phyloP scores from a whole-genome alignment of 2,329 filamentous ascomycete genomes.

The Microdochium bolleyi region DNA sequence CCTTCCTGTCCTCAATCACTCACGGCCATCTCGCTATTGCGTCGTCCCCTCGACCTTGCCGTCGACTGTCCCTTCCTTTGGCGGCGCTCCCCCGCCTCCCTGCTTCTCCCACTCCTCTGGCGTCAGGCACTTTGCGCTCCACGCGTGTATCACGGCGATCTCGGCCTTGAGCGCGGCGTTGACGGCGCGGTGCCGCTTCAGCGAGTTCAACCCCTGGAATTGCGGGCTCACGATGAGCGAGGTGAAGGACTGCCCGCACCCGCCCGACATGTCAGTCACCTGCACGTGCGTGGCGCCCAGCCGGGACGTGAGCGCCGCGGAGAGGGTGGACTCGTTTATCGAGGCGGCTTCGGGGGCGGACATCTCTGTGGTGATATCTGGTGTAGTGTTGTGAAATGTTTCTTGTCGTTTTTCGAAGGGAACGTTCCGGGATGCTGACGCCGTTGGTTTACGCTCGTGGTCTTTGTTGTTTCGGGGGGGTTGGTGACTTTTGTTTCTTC shows the following conservation, averaged over 20 bases:
- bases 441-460: too few relatives aligned
- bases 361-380: constrained; percentile 9
- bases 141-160: constrained; percentile 87
- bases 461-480: too few relatives aligned
- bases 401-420: too few relatives aligned
- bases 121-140: constrained; percentile 91
- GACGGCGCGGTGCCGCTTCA: constrained; percentile 80
- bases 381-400: too few relatives aligned
- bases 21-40: constrained; percentile 11
- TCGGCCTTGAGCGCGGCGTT: constrained; percentile 78
- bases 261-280: constrained; percentile 82
- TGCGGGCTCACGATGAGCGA: constrained; percentile 54
- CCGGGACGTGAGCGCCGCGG: constrained; percentile 58
- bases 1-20: not conserved
- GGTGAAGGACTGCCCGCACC: constrained; percentile 55
- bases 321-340: constrained; percentile 68
- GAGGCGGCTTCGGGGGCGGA: constrained; percentile 42
- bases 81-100: constrained; percentile 15
- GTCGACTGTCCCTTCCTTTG: constrained; percentile 33
- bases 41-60: constrained; percentile 32
- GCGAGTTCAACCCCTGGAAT: constrained; percentile 64
- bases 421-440: too few relatives aligned
- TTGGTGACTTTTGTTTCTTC: too few relatives aligned
- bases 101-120: constrained; percentile 80
- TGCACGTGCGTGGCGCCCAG: constrained; percentile 73